These are phyloP conservation scores for Heimioporus sp. DNA, from an alignment of 768 basidiomycete genomes.

Conservation along the genomic window DNA sequence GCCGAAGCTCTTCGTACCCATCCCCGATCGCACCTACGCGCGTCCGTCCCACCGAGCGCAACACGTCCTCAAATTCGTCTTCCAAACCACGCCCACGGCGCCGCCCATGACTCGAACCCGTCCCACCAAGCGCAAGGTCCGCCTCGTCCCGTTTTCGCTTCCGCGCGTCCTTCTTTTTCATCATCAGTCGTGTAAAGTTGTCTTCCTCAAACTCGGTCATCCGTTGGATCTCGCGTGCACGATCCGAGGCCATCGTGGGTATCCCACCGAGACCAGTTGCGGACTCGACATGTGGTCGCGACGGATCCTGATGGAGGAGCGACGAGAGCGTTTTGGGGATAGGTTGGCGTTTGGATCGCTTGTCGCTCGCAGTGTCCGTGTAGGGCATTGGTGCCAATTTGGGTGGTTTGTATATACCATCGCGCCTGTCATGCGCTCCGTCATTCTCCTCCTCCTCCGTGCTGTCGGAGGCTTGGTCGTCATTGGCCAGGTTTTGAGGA, in stretches of 20 bases:
- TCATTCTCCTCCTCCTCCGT: conserved; percentile 29
- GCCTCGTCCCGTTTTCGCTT: conserved; percentile 78
- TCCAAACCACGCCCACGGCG: conserved; percentile 68
- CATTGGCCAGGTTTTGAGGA: conserved; percentile 64
- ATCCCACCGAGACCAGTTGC: conserved; percentile 69
- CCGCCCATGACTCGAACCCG: conserved; percentile 51
- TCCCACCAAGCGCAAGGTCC: conserved; percentile 83
- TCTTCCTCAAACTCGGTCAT: conserved; percentile 92
- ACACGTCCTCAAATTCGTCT: conserved; percentile 82
- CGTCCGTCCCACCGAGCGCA: conserved; percentile 56
- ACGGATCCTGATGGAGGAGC: conserved; percentile 49
- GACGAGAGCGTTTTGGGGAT: conserved; percentile 63
- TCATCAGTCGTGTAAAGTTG: conserved; percentile 86
- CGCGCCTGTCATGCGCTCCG: conserved; percentile 24
- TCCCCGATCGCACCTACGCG: conserved; percentile 47
- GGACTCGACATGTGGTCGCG: conserved; percentile 67
- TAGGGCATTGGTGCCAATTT: conserved; percentile 90
- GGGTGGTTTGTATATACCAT: conserved; percentile 79
- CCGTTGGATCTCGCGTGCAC: conserved; percentile 75
- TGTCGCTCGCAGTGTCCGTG: conserved; percentile 51
- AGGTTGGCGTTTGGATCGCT: conserved; percentile 46
- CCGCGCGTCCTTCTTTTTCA: conserved; percentile 84
- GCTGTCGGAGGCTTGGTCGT: conserved; percentile 32
- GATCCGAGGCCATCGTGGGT: conserved; percentile 53
- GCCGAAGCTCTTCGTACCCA: conserved; percentile 80